phyloP scores from a whole-genome alignment of 2,329 filamentous ascomycete genomes.

The Epichloe gansuensis region DNA sequence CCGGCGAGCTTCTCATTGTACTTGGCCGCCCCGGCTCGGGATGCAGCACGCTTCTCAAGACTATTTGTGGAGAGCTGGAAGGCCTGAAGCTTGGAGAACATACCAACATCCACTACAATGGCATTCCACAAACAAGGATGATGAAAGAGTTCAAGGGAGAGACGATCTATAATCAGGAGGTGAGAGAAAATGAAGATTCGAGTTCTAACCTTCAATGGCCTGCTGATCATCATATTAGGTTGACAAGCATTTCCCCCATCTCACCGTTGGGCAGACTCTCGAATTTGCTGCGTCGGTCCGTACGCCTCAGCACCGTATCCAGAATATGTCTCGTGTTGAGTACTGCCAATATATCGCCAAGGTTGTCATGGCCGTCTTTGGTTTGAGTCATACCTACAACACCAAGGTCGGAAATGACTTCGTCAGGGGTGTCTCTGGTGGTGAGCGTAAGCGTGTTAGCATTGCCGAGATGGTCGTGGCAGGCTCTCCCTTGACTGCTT shows the following conservation, averaged over 20 bases:
- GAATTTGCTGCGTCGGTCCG: conserved; percentile 58
- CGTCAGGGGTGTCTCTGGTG: conserved; percentile 57
- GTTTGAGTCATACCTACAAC: conserved; percentile 56
- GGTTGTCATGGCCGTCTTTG: conserved; percentile 58
- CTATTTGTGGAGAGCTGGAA: conserved; percentile 45
- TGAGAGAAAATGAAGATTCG: conserved; percentile 5
- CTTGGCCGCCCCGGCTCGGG: conserved; percentile 54
- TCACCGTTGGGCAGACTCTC: conserved; percentile 63
- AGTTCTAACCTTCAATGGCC: not conserved
- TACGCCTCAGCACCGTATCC: conserved; percentile 51
- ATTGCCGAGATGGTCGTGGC: conserved; percentile 68
- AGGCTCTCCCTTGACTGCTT: conserved; percentile 40
- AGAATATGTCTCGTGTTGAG: conserved; percentile 47
- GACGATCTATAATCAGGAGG: conserved; percentile 65
- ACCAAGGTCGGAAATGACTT: conserved; percentile 67
- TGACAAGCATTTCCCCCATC: conserved; percentile 64
- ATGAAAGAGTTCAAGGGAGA: conserved; percentile 49
- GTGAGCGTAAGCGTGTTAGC: conserved; percentile 66
- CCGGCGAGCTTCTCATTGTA: conserved; percentile 56
- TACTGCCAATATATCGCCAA: conserved; percentile 50
- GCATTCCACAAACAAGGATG: conserved; percentile 40
- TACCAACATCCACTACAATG: conserved; percentile 49
- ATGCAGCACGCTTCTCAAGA: conserved; percentile 51
- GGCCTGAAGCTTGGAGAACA: conserved; percentile 39
- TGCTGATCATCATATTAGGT: conserved; percentile 22